phyloP scores from a whole-genome alignment of 805 yeast species.

The Saccharomycopsis olivae region DNA sequence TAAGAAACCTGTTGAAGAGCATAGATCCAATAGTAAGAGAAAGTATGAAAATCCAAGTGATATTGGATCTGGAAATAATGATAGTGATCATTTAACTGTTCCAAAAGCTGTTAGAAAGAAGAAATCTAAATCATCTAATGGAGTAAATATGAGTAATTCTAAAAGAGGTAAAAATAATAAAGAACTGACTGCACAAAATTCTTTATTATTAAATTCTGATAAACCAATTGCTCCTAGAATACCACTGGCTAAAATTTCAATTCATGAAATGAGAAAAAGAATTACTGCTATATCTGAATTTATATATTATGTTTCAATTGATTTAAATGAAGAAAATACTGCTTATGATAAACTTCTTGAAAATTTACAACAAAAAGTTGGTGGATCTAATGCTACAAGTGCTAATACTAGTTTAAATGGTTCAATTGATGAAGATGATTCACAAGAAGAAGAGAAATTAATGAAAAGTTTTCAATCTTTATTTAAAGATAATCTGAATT shows the following conservation, averaged over 20 bases:
- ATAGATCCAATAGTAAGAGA: neutral
- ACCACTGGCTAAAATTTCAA: conserved; percentile 64
- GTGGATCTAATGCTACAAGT: conserved; percentile 16
- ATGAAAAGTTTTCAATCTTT: conserved; percentile 18
- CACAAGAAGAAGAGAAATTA: conserved; percentile 22
- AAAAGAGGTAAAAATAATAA: neutral
- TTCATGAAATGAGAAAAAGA: conserved; percentile 79
- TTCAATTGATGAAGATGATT: conserved; percentile 13
- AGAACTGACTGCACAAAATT: too few relatives aligned
- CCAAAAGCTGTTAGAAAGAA: neutral
- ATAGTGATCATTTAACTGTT: neutral
- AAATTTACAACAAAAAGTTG: conserved; percentile 2
- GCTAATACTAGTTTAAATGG: conserved; percentile 6
- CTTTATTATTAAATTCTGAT: conserved; percentile 22
- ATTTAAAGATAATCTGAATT: conserved; percentile 39
- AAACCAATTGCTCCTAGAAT: conserved; percentile 76
- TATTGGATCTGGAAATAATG: neutral
- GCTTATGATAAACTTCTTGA: conserved; percentile 26
- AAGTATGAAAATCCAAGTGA: neutral
- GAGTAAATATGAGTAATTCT: neutral
- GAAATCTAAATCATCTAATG: neutral
- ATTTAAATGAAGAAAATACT: conserved; percentile 64
- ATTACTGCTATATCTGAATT: conserved; percentile 87
- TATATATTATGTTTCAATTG: conserved; percentile 37
- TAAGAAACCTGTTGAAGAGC: neutral